These are phyloP conservation scores for Eragrostis tef DNA, from an alignment of 202 grass and related monocot genomes.

Conservation along the genomic window DNA sequence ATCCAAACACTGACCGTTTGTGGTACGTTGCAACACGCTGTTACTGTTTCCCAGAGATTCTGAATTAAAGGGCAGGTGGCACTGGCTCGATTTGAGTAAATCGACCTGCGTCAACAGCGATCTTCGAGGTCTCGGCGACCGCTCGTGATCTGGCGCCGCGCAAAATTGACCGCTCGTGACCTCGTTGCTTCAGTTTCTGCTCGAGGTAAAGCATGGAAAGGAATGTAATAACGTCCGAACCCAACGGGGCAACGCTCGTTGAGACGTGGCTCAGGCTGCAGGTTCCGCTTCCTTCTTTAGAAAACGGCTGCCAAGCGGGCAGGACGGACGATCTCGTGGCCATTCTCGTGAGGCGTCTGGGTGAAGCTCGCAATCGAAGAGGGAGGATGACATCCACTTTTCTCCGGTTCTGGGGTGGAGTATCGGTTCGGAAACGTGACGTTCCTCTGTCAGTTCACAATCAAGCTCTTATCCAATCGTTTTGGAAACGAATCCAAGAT, in stretches of 20 bases:
- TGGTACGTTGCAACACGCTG: neutral
- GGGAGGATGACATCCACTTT: neutral
- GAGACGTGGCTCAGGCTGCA: too few relatives aligned
- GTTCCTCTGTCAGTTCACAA: too few relatives aligned
- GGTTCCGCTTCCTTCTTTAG: neutral
- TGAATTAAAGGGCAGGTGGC: constrained; percentile 1
- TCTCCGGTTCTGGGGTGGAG: neutral
- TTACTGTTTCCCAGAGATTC: neutral
- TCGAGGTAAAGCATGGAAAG: neutral
- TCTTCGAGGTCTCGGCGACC: neutral
- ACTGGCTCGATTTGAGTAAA: neutral
- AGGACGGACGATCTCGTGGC: neutral
- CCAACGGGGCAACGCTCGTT: neutral
- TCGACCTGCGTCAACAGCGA: neutral
- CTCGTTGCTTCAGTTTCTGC: constrained; percentile 12
- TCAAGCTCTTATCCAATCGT: neutral
- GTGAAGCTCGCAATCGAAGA: neutral
- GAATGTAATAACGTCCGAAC: neutral
- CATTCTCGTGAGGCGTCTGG: neutral
- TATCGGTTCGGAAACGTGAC: neutral
- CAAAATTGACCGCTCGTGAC: neutral
- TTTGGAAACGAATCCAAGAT: neutral
- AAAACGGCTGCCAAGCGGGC: neutral
- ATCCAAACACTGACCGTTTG: neutral
- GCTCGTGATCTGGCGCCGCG: neutral